These are phyloP conservation scores for Mycosphaerella arachidis DNA, from an alignment of 2,329 filamentous ascomycete genomes.

Conservation along the genomic window DNA sequence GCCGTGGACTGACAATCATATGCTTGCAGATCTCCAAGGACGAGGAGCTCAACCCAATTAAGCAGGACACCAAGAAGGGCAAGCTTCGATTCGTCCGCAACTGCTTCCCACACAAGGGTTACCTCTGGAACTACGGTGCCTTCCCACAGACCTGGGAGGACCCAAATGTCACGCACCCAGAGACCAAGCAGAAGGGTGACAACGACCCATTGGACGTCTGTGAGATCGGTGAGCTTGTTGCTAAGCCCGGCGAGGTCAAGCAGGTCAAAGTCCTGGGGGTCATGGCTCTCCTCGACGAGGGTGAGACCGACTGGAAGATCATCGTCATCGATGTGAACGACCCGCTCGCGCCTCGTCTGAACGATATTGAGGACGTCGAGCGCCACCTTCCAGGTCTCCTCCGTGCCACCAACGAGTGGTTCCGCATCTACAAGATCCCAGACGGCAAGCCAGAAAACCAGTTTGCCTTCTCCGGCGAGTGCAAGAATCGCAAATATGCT, in stretches of 20 bases:
- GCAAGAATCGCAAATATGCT: conserved; percentile 99
- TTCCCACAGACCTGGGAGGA: conserved; percentile 99
- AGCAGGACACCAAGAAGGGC: conserved; percentile 99
- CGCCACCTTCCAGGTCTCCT: conserved; percentile 94
- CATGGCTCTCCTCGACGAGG: conserved; percentile 98
- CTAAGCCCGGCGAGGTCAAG: conserved; percentile 94
- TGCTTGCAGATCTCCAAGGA: conserved; percentile 86
- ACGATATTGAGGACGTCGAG: conserved; percentile 98
- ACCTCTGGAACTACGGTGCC: conserved; percentile 99
- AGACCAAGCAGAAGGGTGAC: conserved; percentile 99
- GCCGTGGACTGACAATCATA: conserved; percentile 15
- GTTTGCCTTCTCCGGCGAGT: conserved; percentile 99
- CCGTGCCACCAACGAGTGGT: conserved; percentile 99
- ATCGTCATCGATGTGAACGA: conserved; percentile 99
- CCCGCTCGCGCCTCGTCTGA: conserved; percentile 90
- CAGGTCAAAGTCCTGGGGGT: conserved; percentile 99
- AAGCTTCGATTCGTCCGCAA: conserved; percentile 99
- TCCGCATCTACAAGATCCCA: conserved; percentile 99
- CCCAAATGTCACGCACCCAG: conserved; percentile 89
- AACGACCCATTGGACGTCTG: conserved; percentile 99
- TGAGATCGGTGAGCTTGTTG: conserved; percentile 98
- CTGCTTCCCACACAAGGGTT: conserved; percentile 99
- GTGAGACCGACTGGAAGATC: conserved; percentile 99
- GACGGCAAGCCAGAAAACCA: conserved; percentile 99
- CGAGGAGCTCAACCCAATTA: conserved; percentile 96